A percentile compares a stretch with the other conserved stretches of the same genome.
Evolutionary conservation across 2,329 filamentous ascomycete species (phyloP).

Genomic region (Periconia digitata): DNA sequence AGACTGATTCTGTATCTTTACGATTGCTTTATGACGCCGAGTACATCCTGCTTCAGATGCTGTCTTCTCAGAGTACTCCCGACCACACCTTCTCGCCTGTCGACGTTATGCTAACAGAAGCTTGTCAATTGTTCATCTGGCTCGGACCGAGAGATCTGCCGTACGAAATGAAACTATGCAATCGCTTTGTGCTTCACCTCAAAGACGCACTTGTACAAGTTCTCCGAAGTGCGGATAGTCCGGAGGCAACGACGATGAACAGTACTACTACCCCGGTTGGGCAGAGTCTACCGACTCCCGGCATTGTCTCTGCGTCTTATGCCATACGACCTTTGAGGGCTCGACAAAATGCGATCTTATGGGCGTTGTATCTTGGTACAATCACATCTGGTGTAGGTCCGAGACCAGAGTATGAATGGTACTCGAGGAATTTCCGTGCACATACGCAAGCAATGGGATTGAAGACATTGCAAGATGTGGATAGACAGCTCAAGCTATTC

Average conservation of each 20-base stretch:
- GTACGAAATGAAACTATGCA: slow-evolving; percentile 18
- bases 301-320: background rate
- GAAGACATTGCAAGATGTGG: background rate
- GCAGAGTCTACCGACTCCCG: background rate
- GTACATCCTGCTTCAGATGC: slow-evolving; percentile 12
- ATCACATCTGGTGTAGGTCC: slow-evolving; percentile 13
- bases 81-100: slow-evolving; percentile 10
- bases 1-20: slow-evolving; percentile 15
- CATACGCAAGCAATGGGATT: slow-evolving; percentile 13
- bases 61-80: slow-evolving; percentile 14
- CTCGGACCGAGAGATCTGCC: slow-evolving; percentile 15
- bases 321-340: slow-evolving; percentile 1
- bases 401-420: slow-evolving; percentile 20
- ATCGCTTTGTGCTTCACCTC: slow-evolving; percentile 17
- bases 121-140: slow-evolving; percentile 23
- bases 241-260: background rate
- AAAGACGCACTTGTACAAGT: slow-evolving; percentile 19
- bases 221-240: background rate
- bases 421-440: slow-evolving; percentile 15
- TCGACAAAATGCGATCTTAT: slow-evolving; percentile 15
- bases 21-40: slow-evolving; percentile 20
- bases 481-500: background rate
- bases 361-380: slow-evolving; percentile 20
- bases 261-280: background rate
- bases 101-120: slow-evolving; percentile 19